Evolutionary conservation across 352 stramenopile species (phyloP), one percentile per base, ranked within the genome.

Genomic region (Globisporangium radiosum): DNA sequence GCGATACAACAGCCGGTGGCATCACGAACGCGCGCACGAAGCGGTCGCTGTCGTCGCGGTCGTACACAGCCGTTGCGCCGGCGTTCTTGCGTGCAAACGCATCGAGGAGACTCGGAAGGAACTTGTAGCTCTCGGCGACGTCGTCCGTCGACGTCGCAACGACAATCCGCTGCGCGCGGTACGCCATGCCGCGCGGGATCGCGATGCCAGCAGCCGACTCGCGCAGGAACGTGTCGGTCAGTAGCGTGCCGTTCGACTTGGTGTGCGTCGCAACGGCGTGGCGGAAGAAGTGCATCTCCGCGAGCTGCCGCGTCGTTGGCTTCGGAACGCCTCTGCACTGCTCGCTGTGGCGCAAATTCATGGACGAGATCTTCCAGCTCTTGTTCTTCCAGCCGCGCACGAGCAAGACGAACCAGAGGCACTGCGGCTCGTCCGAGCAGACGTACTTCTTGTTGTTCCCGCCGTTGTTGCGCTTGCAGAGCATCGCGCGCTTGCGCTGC

Each of bases 371-470:
- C 59, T 90, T 92, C 83, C 83, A 92, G 64, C 78, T 92, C 68
- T 92, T 90, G 40, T 77, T 83, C 63, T 92, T 92, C 74, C 78
- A 90, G 1, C 78, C 80, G 56, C 86, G 85, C 17, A 89, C 75
- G 14, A 89, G 69, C 60, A 85, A 78, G 36, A 90, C 80, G 59
- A 90, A 92, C 83, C 80, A 92, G 4, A 89, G 60, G 33, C 83
- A 92, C 5, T 68, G 62, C 13, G 25, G 25, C 25, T 87, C 78
- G 47, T 88, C 80, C 38, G 83, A 92, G 53, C 83, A 92, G 56
- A 92, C 71, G 49, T 92, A 92, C 56, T 92, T 92, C 55, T 92
- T 92, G 71, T 92, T 90, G 68, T 80, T 88, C 6, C 83, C 83
- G 13, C 83, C 80, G 54, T 88, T 90, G 62, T 88, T 92, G 25